Percentiles rank a stretch among this genome's conserved stretches.
Evolutionary conservation across 2,329 filamentous ascomycete species (phyloP).

Genomic region (Fusarium napiforme): DNA sequence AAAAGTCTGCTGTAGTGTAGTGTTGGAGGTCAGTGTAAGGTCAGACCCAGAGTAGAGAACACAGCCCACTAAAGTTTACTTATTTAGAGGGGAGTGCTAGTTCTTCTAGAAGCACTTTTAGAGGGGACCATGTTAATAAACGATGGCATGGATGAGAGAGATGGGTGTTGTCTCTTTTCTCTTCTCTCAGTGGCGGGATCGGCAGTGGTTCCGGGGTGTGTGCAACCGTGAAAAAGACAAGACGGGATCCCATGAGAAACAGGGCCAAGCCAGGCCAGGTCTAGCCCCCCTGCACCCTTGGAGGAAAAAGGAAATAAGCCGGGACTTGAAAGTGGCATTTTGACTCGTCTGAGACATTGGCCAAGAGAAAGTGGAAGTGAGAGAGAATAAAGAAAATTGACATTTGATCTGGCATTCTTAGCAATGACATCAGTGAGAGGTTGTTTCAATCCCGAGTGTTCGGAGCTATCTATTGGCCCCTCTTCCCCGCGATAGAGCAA

Average conservation of each 20-base stretch:
- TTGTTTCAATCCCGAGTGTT: slow-evolving; percentile 19
- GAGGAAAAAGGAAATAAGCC: neutral
- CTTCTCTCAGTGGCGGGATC: slow-evolving; percentile 21
- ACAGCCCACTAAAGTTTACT: neutral
- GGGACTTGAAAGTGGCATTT: neutral
- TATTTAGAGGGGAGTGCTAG: neutral
- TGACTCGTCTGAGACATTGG: neutral
- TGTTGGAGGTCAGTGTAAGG: neutral
- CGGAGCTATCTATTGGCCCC: slow-evolving; percentile 20
- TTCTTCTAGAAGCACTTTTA: slow-evolving; percentile 20
- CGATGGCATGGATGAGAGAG: neutral
- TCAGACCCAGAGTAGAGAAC: neutral
- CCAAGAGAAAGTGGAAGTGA: neutral
- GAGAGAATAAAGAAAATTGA: too few species aligned
- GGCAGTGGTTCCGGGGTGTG: neutral
- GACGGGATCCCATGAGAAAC: neutral
- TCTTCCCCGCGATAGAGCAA: slow-evolving; percentile 22
- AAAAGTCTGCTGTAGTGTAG: too few species aligned
- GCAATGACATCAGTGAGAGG: slow-evolving; percentile 11
- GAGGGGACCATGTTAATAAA: neutral
- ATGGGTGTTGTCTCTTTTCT: slow-evolving; percentile 37
- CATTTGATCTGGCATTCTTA: neutral
- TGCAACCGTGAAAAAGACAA: neutral
- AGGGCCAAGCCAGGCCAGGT: neutral
- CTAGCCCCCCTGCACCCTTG: neutral